phyloP scores from a whole-genome alignment of 805 yeast genomes.

The Cephaloascus albidus region DNA sequence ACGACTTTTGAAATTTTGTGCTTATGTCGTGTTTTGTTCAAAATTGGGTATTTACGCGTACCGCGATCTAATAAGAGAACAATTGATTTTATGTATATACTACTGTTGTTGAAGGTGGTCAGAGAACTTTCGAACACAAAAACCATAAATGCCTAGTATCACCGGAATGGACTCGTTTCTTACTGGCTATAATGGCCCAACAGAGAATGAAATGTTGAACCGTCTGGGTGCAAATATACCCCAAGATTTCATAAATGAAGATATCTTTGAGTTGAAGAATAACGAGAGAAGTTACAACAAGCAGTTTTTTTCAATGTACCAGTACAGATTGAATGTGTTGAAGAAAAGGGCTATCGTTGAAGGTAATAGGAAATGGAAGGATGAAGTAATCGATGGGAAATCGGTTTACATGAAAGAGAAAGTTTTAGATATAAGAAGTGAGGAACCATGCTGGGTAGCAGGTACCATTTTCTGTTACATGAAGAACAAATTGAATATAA shows the following conservation, averaged over 20 bases:
- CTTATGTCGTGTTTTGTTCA: too few relatives aligned
- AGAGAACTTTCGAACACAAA: not conserved
- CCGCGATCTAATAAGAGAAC: too few relatives aligned
- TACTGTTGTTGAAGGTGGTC: too few relatives aligned
- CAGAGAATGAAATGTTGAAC: not conserved
- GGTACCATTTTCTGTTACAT: slow-evolving; percentile 85
- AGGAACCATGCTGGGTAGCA: slow-evolving; percentile 66
- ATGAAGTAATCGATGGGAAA: slow-evolving; percentile 22
- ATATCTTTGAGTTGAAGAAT: slow-evolving; percentile 11
- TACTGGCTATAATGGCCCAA: not conserved
- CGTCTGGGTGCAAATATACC: not conserved
- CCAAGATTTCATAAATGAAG: slow-evolving; percentile 1
- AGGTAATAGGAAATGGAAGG: slow-evolving; percentile 44
- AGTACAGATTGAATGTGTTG: slow-evolving; percentile 22
- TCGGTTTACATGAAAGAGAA: slow-evolving; percentile 26
- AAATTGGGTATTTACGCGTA: too few relatives aligned
- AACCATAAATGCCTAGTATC: not conserved
- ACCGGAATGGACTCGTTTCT: not conserved
- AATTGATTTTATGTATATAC: too few relatives aligned
- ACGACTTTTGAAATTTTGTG: too few relatives aligned
- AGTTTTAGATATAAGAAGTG: slow-evolving; percentile 54
- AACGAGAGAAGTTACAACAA: slow-evolving; percentile 21
- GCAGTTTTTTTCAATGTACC: slow-evolving; percentile 35
- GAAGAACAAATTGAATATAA: slow-evolving; percentile 76
- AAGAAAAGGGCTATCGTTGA: slow-evolving; percentile 21